Evolutionary conservation across 768 basidiomycete genomes (phyloP).

Genomic region (Guyanaporus albipodus): DNA sequence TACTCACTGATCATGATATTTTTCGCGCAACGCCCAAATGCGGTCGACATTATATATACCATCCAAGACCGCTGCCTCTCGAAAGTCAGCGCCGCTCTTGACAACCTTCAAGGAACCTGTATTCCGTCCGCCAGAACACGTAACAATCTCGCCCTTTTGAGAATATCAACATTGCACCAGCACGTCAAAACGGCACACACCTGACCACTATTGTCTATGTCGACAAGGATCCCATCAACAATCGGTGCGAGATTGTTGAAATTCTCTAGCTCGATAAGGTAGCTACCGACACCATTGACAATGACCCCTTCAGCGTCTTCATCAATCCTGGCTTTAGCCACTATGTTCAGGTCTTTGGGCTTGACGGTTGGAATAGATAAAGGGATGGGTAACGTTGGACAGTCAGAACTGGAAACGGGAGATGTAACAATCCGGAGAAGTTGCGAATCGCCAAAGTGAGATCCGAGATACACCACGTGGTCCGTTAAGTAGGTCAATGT

Average conservation of each 20-base stretch:
- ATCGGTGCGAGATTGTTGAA: slow-evolving; percentile 83
- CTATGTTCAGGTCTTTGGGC: slow-evolving; percentile 33
- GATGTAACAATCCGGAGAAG: slow-evolving; percentile 54
- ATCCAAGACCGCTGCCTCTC: slow-evolving; percentile 54
- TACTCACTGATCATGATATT: slow-evolving; percentile 48
- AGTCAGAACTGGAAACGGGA: slow-evolving; percentile 39
- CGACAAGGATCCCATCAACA: slow-evolving; percentile 72
- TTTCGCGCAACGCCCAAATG: slow-evolving; percentile 58
- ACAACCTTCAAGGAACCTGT: slow-evolving; percentile 75
- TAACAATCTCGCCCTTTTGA: slow-evolving; percentile 70
- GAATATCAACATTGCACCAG: background rate
- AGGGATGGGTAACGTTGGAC: slow-evolving; percentile 51
- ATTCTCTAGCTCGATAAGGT: slow-evolving; percentile 56
- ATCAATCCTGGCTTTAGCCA: slow-evolving; percentile 35
- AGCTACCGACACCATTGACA: slow-evolving; percentile 50
- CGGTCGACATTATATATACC: slow-evolving; percentile 54
- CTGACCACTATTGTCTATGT: slow-evolving; percentile 68
- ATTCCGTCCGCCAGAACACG: slow-evolving; percentile 78
- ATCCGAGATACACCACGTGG: slow-evolving; percentile 73
- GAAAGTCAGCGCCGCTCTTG: slow-evolving; percentile 78
- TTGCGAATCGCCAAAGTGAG: slow-evolving; percentile 79
- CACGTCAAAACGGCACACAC: slow-evolving; percentile 33
- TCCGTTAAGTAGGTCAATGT: slow-evolving; percentile 68
- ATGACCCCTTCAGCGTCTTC: slow-evolving; percentile 41
- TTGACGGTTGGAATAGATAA: slow-evolving; percentile 41